phyloP scores from a whole-genome alignment of 148 eudicot species.

The Fallopia convolvulus region DNA sequence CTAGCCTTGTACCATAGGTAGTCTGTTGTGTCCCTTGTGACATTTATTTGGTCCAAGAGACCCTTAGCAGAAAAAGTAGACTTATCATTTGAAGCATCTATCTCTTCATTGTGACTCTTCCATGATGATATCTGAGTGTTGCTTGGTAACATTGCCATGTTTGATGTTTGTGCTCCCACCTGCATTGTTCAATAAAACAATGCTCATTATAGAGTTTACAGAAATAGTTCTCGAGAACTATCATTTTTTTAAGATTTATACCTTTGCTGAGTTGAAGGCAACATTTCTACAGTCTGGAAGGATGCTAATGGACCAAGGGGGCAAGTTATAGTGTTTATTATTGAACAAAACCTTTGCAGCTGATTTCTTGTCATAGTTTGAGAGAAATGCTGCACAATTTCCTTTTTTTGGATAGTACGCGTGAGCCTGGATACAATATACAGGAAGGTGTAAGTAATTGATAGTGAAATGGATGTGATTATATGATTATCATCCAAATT shows the following conservation, averaged over 20 bases:
- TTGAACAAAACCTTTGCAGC: conserved; percentile 63
- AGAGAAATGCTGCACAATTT: conserved; percentile 79
- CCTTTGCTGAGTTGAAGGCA: conserved; percentile 90
- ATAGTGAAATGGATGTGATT: background rate
- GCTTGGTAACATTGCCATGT: conserved; percentile 63
- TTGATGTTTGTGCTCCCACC: conserved; percentile 88
- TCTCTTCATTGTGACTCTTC: conserved; percentile 77
- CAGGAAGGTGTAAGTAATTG: background rate
- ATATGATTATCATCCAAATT: background rate
- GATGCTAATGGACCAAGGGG: conserved; percentile 98
- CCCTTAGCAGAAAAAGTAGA: conserved; percentile 48
- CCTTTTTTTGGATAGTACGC: conserved; percentile 61
- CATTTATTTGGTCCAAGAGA: conserved; percentile 82
- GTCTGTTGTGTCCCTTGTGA: conserved; percentile 83
- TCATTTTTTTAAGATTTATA: conserved; percentile 23
- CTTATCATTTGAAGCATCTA: conserved; percentile 39
- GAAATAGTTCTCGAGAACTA: background rate
- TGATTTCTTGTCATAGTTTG: conserved; percentile 58
- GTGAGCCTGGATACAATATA: conserved; percentile 44
- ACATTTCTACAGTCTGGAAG: conserved; percentile 90
- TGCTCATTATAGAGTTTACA: background rate
- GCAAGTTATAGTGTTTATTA: conserved; percentile 70
- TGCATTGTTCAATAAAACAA: conserved; percentile 16
- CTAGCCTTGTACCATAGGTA: conserved; percentile 93
- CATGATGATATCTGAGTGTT: conserved; percentile 46